Percentiles rank a stretch among this genome's conserved stretches.
phyloP scores from a whole-genome alignment of 176 grass and related monocot species.

The Phragmites australis region DNA sequence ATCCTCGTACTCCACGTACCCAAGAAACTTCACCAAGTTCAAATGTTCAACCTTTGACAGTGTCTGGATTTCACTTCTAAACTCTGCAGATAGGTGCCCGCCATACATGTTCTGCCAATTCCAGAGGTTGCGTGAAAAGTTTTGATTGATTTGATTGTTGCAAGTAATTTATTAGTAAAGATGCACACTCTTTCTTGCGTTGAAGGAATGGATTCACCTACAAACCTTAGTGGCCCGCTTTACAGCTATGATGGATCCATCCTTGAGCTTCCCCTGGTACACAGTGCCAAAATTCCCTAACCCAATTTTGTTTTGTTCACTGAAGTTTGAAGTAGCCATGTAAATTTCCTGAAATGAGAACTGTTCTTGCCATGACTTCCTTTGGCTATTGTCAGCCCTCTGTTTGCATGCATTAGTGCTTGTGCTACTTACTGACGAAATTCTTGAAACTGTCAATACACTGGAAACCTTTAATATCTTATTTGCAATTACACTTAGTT shows the following conservation, averaged over 20 bases:
- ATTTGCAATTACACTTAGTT: conserved; percentile 4
- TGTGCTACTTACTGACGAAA: conserved; percentile 61
- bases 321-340: conserved; percentile 81
- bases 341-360: conserved; percentile 68
- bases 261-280: conserved; percentile 77
- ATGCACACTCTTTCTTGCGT: neutral
- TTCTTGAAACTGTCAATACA: conserved; percentile 53
- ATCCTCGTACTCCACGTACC: conserved; percentile 67
- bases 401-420: conserved; percentile 50
- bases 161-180: conserved; percentile 30
- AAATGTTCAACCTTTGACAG: conserved; percentile 85
- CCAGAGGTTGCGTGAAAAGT: conserved; percentile 11
- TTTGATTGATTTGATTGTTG: conserved; percentile 23
- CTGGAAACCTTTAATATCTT: conserved; percentile 33
- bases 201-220: conserved; percentile 22
- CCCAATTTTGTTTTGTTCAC: conserved; percentile 74
- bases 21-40: conserved; percentile 74
- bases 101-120: conserved; percentile 69
- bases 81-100: conserved; percentile 59
- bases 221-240: conserved; percentile 86
- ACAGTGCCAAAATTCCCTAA: conserved; percentile 78
- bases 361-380: conserved; percentile 41
- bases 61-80: conserved; percentile 76
- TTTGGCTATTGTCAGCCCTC: conserved; percentile 32
- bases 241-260: conserved; percentile 82